Evolutionary conservation across 179 eudicot genomes (phyloP), one percentile per base, ranked within the genome.

Genomic region (Beta lomatogona): DNA sequence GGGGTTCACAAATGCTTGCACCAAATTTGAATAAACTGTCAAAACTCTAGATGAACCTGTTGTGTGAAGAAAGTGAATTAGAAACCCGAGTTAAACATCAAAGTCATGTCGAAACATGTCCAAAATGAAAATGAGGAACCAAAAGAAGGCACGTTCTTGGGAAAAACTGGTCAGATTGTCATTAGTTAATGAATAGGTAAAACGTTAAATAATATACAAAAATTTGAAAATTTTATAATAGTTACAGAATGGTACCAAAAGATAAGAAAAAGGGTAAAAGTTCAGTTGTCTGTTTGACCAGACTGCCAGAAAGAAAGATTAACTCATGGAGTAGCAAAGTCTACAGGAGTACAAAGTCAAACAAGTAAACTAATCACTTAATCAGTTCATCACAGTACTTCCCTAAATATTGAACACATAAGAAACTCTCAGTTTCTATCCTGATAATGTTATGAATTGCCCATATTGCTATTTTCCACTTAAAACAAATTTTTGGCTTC

Each of bases 1-100:
- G 55, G 95, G 99, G 77, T 91, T 94, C 53, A 91, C 88, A 84
- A 88, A 91, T 81, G 94, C 95, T 87, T 89, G 97, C 71, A 91
- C 93, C 75, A 95, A 88, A 86, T 89, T 91, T 22, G 98, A 89
- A 88, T 89, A 94, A 52, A 89, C 86, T 79, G 88, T 92, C 81
- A 95, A 71, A 76, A 92, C 95, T 86, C 78, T 81, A 85, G 91
- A 16, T 89, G 91, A 84, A 83, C 87, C 88, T 88, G 94, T 89
- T 69, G 73, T 18, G 53, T 25, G 48, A 79, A 86, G 50, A 77
- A 76, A 48, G 55, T 55, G 41, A 36, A 36, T 3, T 36, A 76
- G 25, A 65, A 59, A 59, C 65, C 70, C 25, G 71, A 61, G 52
- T 65, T 61, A 76, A 41, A 22, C 57, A 61, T 22, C 16, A 74